Conservation (phyloP, 106 monocot genomes). For the Acanthochlamys bracteata region DNA sequence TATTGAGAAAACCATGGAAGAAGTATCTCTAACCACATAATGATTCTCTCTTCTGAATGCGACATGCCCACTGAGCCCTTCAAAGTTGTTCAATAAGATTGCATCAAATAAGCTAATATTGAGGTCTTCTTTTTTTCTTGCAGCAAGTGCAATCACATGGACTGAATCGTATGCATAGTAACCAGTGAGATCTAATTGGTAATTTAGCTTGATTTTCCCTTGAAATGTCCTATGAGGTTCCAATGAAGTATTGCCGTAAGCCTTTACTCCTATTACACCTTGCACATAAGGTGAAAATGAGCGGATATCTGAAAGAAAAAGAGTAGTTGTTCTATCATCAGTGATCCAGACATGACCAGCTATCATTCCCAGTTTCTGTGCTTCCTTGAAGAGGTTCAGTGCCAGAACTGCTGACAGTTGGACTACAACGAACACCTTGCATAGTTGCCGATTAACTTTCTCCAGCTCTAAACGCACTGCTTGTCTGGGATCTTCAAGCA, state of each 20-base stretch:
- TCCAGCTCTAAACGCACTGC: not conserved
- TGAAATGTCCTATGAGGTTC: not conserved
- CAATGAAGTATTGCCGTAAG: not conserved
- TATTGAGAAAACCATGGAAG: not conserved
- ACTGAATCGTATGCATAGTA: not conserved
- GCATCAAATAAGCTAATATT: not conserved
- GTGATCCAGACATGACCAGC: not conserved
- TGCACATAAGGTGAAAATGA: not conserved
- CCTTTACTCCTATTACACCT: constrained; percentile 3
- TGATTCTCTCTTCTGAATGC: not conserved
- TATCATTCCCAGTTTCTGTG: not conserved
- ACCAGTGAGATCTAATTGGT: not conserved
- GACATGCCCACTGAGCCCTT: not conserved
- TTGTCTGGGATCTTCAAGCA: not conserved
- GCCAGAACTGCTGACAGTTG: not conserved
- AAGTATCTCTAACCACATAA: not conserved
- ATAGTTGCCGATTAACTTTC: not conserved
- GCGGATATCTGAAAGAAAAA: not conserved
- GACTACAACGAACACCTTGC: constrained; percentile 2
- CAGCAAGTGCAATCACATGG: not conserved
- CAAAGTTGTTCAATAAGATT: not conserved
- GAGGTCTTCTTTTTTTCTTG: not conserved
- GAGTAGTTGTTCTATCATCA: not conserved
- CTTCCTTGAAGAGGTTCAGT: constrained; percentile 1
- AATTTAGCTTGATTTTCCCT: not conserved